A percentile compares a stretch with the other conserved stretches of the same genome.
These are phyloP conservation scores for Lentinula guzmanii DNA, from an alignment of 768 basidiomycete species.

Conservation along the genomic window DNA sequence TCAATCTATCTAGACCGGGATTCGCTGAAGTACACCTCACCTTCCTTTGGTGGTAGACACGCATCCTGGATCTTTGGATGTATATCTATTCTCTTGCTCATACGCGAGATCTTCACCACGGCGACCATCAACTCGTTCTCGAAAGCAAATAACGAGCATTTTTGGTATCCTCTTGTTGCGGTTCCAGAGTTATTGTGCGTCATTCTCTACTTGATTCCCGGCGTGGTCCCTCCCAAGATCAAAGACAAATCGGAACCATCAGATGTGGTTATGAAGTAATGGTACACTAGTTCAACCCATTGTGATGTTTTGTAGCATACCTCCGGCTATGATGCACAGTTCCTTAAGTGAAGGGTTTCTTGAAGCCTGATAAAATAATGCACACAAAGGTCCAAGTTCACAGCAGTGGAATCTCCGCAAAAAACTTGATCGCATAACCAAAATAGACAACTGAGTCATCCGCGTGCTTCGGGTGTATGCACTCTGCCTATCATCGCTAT, in stretches of 20 bases:
- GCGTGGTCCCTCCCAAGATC: slow-evolving; percentile 21
- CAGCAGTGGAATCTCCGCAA: no score
- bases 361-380: no score
- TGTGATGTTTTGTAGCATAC: no score
- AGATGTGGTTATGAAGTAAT: neutral
- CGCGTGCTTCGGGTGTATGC: neutral
- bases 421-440: no score
- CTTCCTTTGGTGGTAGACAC: slow-evolving; percentile 19
- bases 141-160: slow-evolving; percentile 24
- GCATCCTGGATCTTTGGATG: slow-evolving; percentile 22
- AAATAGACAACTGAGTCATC: neutral
- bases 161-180: slow-evolving; percentile 37
- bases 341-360: no score
- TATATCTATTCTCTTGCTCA: slow-evolving; percentile 29
- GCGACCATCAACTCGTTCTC: slow-evolving; percentile 22
- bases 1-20: slow-evolving; percentile 1
- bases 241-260: neutral
- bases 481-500: neutral
- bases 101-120: slow-evolving; percentile 30
- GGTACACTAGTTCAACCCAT: no score
- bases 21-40: neutral
- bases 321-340: no score
- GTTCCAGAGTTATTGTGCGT: slow-evolving; percentile 35
- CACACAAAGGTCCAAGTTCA: no score
- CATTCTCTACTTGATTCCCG: slow-evolving; percentile 25